phyloP scores from a whole-genome alignment of 306 rosid genomes.

The Ammopiptanthus mongolicus region DNA sequence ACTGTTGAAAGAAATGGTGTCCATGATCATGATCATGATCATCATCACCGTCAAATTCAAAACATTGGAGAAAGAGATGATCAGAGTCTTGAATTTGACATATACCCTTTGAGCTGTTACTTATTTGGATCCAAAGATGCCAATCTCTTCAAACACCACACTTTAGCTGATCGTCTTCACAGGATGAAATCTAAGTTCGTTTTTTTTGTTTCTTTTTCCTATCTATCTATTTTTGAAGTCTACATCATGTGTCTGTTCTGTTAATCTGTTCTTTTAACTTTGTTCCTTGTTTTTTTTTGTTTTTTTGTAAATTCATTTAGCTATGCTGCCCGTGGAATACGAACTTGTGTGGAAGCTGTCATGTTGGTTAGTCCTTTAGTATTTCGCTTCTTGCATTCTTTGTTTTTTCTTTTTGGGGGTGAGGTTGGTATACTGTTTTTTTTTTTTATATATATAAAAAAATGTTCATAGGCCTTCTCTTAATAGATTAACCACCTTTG shows the following conservation, averaged over 20 bases:
- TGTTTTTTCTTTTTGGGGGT: too few relatives aligned
- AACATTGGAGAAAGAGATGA: not conserved
- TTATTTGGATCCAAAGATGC: constrained; percentile 70
- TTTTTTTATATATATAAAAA: too few relatives aligned
- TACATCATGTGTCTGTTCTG: not conserved
- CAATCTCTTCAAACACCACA: constrained; percentile 36
- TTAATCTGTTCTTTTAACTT: not conserved
- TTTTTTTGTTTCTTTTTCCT: not conserved
- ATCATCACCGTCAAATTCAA: not conserved
- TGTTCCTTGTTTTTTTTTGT: not conserved
- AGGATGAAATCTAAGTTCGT: constrained; percentile 48
- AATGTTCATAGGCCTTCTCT: not conserved
- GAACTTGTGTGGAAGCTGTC: constrained; percentile 58
- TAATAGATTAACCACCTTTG: not conserved
- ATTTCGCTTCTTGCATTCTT: not conserved
- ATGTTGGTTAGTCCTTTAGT: constrained; percentile 38
- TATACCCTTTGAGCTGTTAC: constrained; percentile 68
- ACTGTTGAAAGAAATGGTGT: not conserved
- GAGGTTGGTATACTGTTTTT: too few relatives aligned
- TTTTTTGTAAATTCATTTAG: constrained; percentile 9
- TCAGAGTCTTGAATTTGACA: constrained; percentile 31
- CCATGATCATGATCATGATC: constrained; percentile 8
- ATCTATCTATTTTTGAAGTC: not conserved
- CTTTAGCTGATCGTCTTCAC: constrained; percentile 37
- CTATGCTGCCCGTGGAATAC: constrained; percentile 46